Base-by-base conservation (phyloP, 1,284 basidiomycete genomes). In the Porogramme epimiltina region DNA sequence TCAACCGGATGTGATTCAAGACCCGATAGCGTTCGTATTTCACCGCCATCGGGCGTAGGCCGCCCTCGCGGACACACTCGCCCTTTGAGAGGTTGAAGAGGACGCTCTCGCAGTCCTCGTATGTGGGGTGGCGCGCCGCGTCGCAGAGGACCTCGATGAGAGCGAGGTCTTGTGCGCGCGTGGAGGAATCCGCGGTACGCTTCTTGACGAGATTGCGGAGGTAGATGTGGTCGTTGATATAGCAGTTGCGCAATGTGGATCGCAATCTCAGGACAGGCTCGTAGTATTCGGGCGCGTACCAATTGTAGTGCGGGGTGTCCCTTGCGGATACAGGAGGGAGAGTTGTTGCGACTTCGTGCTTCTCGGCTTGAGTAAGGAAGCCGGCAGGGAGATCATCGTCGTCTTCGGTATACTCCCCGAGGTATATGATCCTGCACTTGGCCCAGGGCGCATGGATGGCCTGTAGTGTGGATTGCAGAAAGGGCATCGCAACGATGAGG, bases 41-140 rank as follows among this genome's bases (percentile, higher is more conserved):
- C n/a, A n/a, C n/a, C 19, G 41, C 42, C 20, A 26, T 25, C 10
- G 49, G 48, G 9, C 38, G 38, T 9, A 55, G 45, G n/a, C 40
- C 49, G 53, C 45, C 53, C 37, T 28, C 23, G 13, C 45, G 42
- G 38, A 55, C 46, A 31, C 48, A 51, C 38, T 48, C 49, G 19
- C 49, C 46, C 19, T 54, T 51, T n/a, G 49, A 44, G 37, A 54
- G 36, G 49, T 55, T 55, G 42, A 49, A 55, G 20, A 55, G 38
- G 16, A 55, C 49, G 24, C 31, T 33, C 31, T n/a, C 16, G 26
- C 53, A 45, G 2, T 51, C 26, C 11, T 28, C 23, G 36, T 45
- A 52, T 36, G 41, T 22, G 40, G 45, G n/a, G 4, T 41, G 41
- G 9, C 42, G 26, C 3, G 45, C 45, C 41, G 47, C 45, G 16